phyloP scores from a whole-genome alignment of 208 protist species.

The Ichthyophonus hoferi region DNA sequence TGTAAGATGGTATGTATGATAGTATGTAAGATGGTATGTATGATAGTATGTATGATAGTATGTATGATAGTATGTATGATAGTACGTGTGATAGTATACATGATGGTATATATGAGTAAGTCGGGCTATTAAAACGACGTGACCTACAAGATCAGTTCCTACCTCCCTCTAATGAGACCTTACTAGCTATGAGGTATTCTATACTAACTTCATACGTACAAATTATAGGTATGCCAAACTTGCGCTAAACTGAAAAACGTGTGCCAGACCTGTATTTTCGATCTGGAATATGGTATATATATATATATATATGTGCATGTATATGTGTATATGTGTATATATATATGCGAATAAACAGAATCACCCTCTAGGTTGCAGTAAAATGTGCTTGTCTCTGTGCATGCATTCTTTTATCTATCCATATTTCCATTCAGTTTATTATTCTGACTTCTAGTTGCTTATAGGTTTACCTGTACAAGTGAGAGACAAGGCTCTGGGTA shows the following conservation, averaged over 20 bases:
- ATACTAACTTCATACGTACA: no score
- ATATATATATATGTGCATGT: neutral
- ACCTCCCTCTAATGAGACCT: no score
- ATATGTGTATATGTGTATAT: neutral
- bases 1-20: no score
- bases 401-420: neutral
- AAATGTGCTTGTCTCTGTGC: slow-evolving; percentile 7
- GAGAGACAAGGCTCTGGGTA: slow-evolving; percentile 57
- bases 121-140: no score
- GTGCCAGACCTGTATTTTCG: slow-evolving; percentile 75
- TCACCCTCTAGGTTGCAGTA: no score
- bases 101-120: no score
- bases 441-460: neutral
- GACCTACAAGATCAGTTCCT: no score
- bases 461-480: slow-evolving; percentile 71
- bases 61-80: slow-evolving; percentile 58
- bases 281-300: slow-evolving; percentile 67
- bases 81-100: no score
- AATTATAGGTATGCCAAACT: slow-evolving; percentile 67
- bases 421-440: neutral
- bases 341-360: no score
- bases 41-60: slow-evolving; percentile 53
- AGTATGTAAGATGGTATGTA: no score
- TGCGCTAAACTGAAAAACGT: slow-evolving; percentile 79
- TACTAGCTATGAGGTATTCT: no score